Conservation (phyloP, 441 rosid genomes). For the Dalechampia spathulata region DNA sequence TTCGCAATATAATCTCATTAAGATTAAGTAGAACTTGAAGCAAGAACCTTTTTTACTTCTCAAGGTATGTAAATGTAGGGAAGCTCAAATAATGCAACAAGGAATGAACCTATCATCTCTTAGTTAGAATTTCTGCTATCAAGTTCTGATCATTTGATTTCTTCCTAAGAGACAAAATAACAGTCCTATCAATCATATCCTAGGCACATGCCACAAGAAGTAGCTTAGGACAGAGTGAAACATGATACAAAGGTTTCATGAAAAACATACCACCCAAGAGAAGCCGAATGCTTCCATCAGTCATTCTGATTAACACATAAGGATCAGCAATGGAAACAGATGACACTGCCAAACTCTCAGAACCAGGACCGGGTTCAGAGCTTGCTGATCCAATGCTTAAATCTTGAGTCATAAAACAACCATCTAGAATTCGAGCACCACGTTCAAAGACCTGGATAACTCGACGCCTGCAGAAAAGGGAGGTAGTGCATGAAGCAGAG, state of each 20-base stretch:
- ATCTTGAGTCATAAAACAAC: slow-evolving; percentile 94
- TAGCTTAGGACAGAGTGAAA: not conserved
- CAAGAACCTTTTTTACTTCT: not conserved
- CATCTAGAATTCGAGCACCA: slow-evolving; percentile 94
- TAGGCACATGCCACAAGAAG: not conserved
- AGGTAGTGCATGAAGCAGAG: slow-evolving; percentile 6
- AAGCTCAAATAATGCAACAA: not conserved
- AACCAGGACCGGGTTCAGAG: slow-evolving; percentile 60
- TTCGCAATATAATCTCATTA: not conserved
- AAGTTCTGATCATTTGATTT: too few species aligned
- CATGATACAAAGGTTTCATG: not conserved
- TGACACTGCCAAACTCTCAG: slow-evolving; percentile 62
- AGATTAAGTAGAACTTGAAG: too few species aligned
- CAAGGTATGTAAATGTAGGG: not conserved
- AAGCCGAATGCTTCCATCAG: slow-evolving; percentile 83
- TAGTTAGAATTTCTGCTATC: too few species aligned
- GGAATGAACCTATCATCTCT: too few species aligned
- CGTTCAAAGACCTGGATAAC: slow-evolving; percentile 93
- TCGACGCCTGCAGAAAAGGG: slow-evolving; percentile 65
- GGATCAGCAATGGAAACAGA: slow-evolving; percentile 97
- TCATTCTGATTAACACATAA: slow-evolving; percentile 79
- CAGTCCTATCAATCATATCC: too few species aligned
- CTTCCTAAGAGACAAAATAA: too few species aligned
- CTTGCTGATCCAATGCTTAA: slow-evolving; percentile 65
- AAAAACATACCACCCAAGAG: slow-evolving; percentile 79